These are phyloP conservation scores for Exsudoporus frostii DNA, from an alignment of 768 basidiomycete species.

Conservation along the genomic window DNA sequence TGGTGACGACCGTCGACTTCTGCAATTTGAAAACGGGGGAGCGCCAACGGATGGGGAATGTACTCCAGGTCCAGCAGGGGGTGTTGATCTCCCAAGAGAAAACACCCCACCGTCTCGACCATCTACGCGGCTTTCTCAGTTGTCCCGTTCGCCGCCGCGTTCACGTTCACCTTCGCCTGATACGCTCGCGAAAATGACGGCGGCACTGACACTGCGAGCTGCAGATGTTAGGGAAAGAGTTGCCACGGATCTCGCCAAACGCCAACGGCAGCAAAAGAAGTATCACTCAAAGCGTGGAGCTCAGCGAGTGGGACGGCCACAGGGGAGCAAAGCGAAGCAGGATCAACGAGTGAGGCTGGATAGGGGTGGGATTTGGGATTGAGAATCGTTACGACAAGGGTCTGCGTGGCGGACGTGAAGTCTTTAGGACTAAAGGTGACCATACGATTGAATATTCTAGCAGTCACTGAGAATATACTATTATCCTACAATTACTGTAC, in stretches of 20 bases:
- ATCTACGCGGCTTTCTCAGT: constrained; percentile 37
- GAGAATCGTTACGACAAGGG: constrained; percentile 21
- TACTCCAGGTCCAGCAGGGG: neutral
- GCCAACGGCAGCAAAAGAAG: constrained; percentile 64
- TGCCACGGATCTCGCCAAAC: constrained; percentile 57
- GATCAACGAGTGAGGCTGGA: constrained; percentile 65
- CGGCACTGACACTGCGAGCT: constrained; percentile 35
- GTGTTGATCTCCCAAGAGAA: constrained; percentile 6
- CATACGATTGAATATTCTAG: constrained; percentile 5
- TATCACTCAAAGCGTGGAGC: constrained; percentile 74
- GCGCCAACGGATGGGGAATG: neutral
- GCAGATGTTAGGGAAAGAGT: constrained; percentile 57
- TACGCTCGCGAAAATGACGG: constrained; percentile 41
- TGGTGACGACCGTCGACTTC: constrained; percentile 10
- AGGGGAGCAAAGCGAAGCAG: constrained; percentile 85
- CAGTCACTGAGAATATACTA: constrained; percentile 5
- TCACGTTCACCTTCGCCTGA: constrained; percentile 47
- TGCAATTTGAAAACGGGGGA: constrained; percentile 13
- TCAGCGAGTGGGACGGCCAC: constrained; percentile 60
- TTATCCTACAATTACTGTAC: constrained; percentile 22
- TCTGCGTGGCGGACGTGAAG: too few species aligned
- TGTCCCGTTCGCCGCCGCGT: constrained; percentile 52
- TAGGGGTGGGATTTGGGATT: constrained; percentile 60
- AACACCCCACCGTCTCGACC: constrained; percentile 21
- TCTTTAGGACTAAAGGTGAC: constrained; percentile 5